These are phyloP conservation scores for Podila epicladia DNA, from an alignment of 192 early-diverging fungal genomes.

Conservation along the genomic window DNA sequence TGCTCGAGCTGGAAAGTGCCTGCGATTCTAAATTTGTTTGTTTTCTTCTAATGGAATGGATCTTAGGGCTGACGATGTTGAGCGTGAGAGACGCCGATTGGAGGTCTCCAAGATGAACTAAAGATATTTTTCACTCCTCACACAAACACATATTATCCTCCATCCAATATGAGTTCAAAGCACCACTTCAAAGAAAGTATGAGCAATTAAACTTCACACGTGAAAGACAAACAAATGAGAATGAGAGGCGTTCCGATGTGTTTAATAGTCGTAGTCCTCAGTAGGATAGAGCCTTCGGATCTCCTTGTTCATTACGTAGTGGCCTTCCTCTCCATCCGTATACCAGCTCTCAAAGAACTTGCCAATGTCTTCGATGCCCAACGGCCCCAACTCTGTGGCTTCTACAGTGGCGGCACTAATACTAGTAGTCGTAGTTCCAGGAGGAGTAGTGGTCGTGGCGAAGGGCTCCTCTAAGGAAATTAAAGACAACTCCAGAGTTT, in stretches of 20 bases:
- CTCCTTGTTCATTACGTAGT: constrained; percentile 50
- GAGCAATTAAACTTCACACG: neutral
- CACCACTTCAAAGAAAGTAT: neutral
- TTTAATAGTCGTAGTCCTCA: constrained; percentile 18
- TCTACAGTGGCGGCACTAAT: neutral
- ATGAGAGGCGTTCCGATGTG: neutral
- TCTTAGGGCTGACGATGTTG: constrained; percentile 28
- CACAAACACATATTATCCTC: too few species aligned
- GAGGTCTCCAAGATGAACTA: constrained; percentile 49
- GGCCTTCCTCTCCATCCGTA: constrained; percentile 24
- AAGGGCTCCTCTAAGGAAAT: too few species aligned
- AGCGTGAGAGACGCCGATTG: constrained; percentile 31
- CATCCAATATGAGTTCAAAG: neutral
- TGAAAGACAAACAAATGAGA: too few species aligned
- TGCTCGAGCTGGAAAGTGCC: neutral
- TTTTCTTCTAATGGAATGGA: neutral
- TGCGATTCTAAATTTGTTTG: too few species aligned
- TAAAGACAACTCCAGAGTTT: too few species aligned
- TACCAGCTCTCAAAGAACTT: constrained; percentile 43
- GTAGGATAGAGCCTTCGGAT: constrained; percentile 39
- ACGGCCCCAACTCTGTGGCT: constrained; percentile 30
- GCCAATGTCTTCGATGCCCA: constrained; percentile 32
- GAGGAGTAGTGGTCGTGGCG: too few species aligned
- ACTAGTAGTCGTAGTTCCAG: neutral
- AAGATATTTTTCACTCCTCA: neutral